Conservation (phyloP, 2,329 filamentous ascomycete genomes). For the Colletotrichum echinochloae region DNA sequence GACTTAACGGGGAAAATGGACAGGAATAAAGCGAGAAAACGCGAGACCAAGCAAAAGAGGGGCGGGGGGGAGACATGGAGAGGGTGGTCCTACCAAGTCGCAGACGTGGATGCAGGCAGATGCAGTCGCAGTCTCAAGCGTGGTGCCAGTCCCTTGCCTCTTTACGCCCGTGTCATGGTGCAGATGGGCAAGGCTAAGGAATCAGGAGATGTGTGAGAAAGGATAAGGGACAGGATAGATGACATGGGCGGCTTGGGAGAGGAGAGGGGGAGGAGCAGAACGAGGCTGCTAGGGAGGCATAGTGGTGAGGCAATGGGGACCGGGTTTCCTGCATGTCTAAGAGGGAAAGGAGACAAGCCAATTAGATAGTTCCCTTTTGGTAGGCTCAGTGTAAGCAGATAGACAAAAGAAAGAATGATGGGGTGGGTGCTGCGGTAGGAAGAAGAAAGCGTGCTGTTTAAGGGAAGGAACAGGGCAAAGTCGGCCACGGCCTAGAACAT, state of each 20-base stretch:
- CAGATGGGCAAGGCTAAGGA: slow-evolving; percentile 17
- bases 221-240: background rate
- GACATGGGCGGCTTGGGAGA: background rate
- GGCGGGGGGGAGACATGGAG: background rate
- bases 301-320: slow-evolving; percentile 31
- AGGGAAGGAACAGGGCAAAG: slow-evolving; percentile 15
- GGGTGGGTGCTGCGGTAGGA: slow-evolving; percentile 21
- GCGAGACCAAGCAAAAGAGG: background rate
- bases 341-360: slow-evolving; percentile 18
- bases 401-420: slow-evolving; percentile 31
- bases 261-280: background rate
- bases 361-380: slow-evolving; percentile 9
- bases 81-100: slow-evolving; percentile 3
- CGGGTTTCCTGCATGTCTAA: slow-evolving; percentile 25
- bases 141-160: slow-evolving; percentile 36
- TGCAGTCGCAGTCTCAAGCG: slow-evolving; percentile 20
- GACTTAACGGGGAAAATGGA: background rate
- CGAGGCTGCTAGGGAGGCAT: slow-evolving; percentile 11
- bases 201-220: background rate
- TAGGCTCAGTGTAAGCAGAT: slow-evolving; percentile 25
- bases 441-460: slow-evolving; percentile 38
- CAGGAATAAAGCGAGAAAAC: background rate
- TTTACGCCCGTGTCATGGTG: slow-evolving; percentile 30
- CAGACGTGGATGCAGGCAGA: slow-evolving; percentile 12
- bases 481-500: slow-evolving; percentile 29